Conservation (phyloP, 169 alveolate genomes). For the Plasmodium relictum region DNA sequence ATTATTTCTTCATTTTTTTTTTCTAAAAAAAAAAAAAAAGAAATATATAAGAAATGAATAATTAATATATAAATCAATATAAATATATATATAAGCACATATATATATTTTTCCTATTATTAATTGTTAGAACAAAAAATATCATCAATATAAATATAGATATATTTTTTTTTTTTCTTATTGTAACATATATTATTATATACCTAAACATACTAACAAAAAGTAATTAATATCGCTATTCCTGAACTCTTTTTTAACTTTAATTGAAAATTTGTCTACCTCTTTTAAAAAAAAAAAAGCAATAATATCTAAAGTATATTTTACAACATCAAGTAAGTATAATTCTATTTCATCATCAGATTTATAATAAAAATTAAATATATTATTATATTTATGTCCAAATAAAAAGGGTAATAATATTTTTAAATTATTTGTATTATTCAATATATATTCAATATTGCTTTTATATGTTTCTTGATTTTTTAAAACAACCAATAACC, state of each 20-base stretch:
- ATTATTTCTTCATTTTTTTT: slow-evolving; percentile 41
- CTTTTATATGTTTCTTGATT: slow-evolving; percentile 64
- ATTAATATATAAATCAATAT: neutral
- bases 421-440: slow-evolving; percentile 62
- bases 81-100: slow-evolving; percentile 1
- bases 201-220: slow-evolving; percentile 67
- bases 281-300: slow-evolving; percentile 47
- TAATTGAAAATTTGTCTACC: slow-evolving; percentile 30
- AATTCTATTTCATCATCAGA: slow-evolving; percentile 10
- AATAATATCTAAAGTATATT: slow-evolving; percentile 26
- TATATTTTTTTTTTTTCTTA: neutral
- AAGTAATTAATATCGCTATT: slow-evolving; percentile 55
- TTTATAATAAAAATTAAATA: slow-evolving; percentile 7
- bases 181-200: slow-evolving; percentile 1
- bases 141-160: slow-evolving; percentile 1
- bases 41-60: neutral
- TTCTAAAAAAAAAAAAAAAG: slow-evolving; percentile 4
- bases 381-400: slow-evolving; percentile 75
- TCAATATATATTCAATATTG: slow-evolving; percentile 63
- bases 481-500: slow-evolving; percentile 44
- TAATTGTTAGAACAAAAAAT: too few species aligned
- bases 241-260: slow-evolving; percentile 53
- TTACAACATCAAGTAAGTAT: slow-evolving; percentile 34
- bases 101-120: too few species aligned
- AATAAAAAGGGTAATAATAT: slow-evolving; percentile 64